Conservation (phyloP, 2,329 filamentous ascomycete genomes). For the Fusarium sp. region DNA sequence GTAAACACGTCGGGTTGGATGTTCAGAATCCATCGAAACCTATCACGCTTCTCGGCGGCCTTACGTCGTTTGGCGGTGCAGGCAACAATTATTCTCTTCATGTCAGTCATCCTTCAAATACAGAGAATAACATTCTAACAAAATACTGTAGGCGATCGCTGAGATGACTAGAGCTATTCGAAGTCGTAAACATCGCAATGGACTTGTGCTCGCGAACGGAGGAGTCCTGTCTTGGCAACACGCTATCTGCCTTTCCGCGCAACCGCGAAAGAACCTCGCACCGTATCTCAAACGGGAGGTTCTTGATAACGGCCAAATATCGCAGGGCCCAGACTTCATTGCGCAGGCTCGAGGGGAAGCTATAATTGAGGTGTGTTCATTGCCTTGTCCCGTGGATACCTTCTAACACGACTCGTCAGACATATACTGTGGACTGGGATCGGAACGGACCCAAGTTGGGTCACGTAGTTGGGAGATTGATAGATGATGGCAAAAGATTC, state of each 20-base stretch:
- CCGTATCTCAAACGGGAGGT: constrained; percentile 20
- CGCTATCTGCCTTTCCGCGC: constrained; percentile 68
- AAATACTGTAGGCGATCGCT: constrained; percentile 55
- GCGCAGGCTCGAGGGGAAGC: constrained; percentile 42
- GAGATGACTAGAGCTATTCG: constrained; percentile 69
- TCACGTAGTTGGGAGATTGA: constrained; percentile 43
- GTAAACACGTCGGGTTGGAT: constrained; percentile 68
- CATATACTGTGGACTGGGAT: constrained; percentile 52
- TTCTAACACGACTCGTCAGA: constrained; percentile 30
- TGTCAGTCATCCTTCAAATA: constrained; percentile 52
- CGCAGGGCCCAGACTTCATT: constrained; percentile 32
- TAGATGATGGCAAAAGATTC: constrained; percentile 42
- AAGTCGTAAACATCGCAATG: constrained; percentile 59
- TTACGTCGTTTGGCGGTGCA: constrained; percentile 78
- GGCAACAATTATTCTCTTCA: constrained; percentile 81
- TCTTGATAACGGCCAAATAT: constrained; percentile 7
- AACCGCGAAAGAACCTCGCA: constrained; percentile 49
- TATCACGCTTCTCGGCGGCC: constrained; percentile 72
- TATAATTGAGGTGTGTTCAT: constrained; percentile 42
- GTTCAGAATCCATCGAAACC: constrained; percentile 61
- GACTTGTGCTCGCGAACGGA: constrained; percentile 74
- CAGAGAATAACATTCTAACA: accelerated
- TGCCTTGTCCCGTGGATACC: accelerated
- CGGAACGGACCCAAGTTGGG: constrained; percentile 39
- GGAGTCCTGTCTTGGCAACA: constrained; percentile 76